Evolutionary conservation across 2,329 filamentous ascomycete species (phyloP).

Genomic region (Phaeomoniella chlamydospora): DNA sequence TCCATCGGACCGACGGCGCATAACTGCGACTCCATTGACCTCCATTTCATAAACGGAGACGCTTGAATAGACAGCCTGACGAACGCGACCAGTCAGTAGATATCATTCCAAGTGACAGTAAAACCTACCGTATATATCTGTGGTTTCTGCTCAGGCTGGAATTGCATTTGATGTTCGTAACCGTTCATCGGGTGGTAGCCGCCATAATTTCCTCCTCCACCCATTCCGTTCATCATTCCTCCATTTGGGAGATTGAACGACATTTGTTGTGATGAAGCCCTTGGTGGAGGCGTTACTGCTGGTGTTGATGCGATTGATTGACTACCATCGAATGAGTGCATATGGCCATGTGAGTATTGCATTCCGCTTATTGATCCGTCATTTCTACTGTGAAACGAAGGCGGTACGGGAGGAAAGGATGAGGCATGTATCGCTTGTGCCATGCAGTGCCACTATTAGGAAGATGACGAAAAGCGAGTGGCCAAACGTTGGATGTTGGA

Average conservation of each 20-base stretch:
- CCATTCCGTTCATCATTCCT: conserved; percentile 13
- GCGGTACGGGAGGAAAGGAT: conserved; percentile 7
- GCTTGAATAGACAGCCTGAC: conserved; percentile 83
- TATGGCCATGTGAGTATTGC: conserved; percentile 22
- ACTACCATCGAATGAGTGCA: conserved; percentile 26
- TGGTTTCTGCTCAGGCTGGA: conserved; percentile 24
- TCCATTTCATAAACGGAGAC: conserved; percentile 99
- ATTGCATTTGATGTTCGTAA: conserved; percentile 19
- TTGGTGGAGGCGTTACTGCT: conserved; percentile 24
- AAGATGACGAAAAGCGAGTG: too few species aligned
- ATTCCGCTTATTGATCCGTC: conserved; percentile 21
- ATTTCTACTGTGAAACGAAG: conserved; percentile 11
- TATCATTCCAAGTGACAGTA: not conserved
- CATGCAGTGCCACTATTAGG: not conserved
- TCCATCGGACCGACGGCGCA: conserved; percentile 87
- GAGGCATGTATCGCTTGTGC: not conserved
- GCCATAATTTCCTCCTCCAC: conserved; percentile 18
- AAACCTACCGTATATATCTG: conserved; percentile 26
- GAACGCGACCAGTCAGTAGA: conserved; percentile 4
- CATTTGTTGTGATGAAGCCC: conserved; percentile 23
- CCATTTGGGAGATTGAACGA: conserved; percentile 18
- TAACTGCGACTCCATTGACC: conserved; percentile 81
- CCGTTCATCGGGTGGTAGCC: conserved; percentile 26
- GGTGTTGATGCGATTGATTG: conserved; percentile 30
- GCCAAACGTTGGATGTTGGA: too few species aligned